A percentile compares a stretch with the other conserved stretches of the same genome.
Evolutionary conservation across 2,329 filamentous ascomycete genomes (phyloP).

Genomic region (Magnaporthiopsis rhizophila): DNA sequence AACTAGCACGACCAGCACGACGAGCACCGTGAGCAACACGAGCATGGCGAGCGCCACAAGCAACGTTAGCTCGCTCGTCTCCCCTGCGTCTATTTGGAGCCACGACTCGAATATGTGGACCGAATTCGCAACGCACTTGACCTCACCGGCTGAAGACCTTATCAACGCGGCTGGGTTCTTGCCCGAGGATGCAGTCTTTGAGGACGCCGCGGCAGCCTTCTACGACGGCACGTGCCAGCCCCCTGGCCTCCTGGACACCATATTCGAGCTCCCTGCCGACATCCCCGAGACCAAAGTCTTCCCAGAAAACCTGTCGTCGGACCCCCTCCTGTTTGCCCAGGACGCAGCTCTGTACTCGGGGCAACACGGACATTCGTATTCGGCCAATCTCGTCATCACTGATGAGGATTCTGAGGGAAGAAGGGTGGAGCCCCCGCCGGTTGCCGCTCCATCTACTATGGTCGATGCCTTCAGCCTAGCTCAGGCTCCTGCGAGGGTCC

Average conservation of each 20-base stretch:
- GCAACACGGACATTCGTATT: slow-evolving; percentile 13
- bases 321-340: slow-evolving; percentile 29
- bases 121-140: slow-evolving; percentile 33
- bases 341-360: slow-evolving; percentile 20
- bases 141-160: slow-evolving; percentile 36
- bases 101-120: slow-evolving; percentile 30
- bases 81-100: slow-evolving; percentile 39
- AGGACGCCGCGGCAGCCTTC: slow-evolving; percentile 12
- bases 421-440: too few relatives aligned
- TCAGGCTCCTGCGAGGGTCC: too few relatives aligned
- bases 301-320: slow-evolving; percentile 21
- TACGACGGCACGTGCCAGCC: slow-evolving; percentile 17
- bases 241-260: slow-evolving; percentile 19
- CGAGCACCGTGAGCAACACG: slow-evolving; percentile 22
- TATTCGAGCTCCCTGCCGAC: slow-evolving; percentile 36
- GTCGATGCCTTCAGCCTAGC: background rate
- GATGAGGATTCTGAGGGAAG: background rate
- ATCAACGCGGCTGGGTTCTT: slow-evolving; percentile 23
- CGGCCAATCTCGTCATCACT: slow-evolving; percentile 28
- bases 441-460: background rate
- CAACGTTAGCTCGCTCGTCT: slow-evolving; percentile 32
- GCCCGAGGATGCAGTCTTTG: slow-evolving; percentile 18
- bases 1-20: slow-evolving; percentile 25
- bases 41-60: slow-evolving; percentile 29
- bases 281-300: slow-evolving; percentile 22